Evolutionary conservation across 352 stramenopile species (phyloP), one percentile per base, ranked within the genome.

Genomic region (Plasmopara halstedii): DNA sequence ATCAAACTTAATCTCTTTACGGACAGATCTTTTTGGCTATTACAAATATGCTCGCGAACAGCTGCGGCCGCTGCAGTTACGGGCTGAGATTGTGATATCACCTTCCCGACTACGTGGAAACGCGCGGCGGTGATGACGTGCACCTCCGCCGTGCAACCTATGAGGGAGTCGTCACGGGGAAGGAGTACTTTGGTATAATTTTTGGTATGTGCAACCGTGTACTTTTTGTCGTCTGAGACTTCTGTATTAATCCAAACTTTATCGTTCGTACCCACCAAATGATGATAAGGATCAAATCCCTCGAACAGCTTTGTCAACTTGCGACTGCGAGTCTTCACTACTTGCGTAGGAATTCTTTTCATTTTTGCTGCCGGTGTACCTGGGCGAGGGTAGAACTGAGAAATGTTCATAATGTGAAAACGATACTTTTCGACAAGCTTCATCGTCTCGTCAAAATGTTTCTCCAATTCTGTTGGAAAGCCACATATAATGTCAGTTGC

Each of bases 401-500:
- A 96, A 54, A 97, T 97, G 58, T 97, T 97, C 59, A 94, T 83
- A 47, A 96, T 89, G 50, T 86, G 68, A 49, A 97, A 95, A 27
- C 70, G 64, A 53, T 96, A 96, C 27, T 93, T 73, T 34, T 83
- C 65, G 13, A 95, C 70, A 7, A 97, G 70, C 46, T 62, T 53
- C 70, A 96, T 85, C 6, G 88, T 97, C 53, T 88, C 64, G 27
- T 88, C 68, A 50, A 95, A 96, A 32, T 97, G 70, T 25, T 75
- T 70, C 32, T 97, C 85, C 0, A 73, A 95, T 64, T 97, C 88
- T 10, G 70, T 68, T 7, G 86, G 83, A 52, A 97, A 97, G 20
- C 88, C 88, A 29, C 88, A 96, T 50, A 97, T 97, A 45, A 97
- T 95, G 58, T 97, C 88, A 1, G 88, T 97, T 8, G 88, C 88